Evolutionary conservation across 129 eudicot species (phyloP).

Genomic region (Helichrysum umbraculigerum): DNA sequence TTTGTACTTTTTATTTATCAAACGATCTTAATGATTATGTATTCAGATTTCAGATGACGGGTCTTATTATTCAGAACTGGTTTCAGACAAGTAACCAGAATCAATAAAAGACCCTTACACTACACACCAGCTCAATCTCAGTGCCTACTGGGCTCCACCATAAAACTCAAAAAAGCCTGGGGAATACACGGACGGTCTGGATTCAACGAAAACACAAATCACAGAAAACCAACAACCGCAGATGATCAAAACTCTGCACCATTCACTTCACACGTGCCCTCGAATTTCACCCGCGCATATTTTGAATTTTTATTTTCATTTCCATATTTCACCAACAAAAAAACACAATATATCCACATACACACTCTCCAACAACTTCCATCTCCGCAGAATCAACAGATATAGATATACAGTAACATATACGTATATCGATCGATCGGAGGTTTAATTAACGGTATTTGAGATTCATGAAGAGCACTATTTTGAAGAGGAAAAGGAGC

Average conservation of each 20-base stretch:
- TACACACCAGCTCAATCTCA: not conserved
- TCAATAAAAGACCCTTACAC: too few species aligned
- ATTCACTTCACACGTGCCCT: conserved; percentile 14
- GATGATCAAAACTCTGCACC: not conserved
- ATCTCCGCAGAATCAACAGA: not conserved
- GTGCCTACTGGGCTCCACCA: conserved; percentile 7
- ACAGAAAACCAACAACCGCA: not conserved
- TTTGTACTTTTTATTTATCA: too few species aligned
- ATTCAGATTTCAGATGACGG: too few species aligned
- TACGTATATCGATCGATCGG: not conserved
- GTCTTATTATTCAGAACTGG: too few species aligned
- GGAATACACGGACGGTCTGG: conserved; percentile 18
- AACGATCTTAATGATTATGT: too few species aligned
- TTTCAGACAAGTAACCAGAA: too few species aligned
- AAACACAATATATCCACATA: not conserved
- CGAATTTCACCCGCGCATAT: conserved; percentile 38
- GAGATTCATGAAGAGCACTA: conserved; percentile 49
- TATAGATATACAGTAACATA: not conserved
- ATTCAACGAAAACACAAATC: not conserved
- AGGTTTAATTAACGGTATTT: not conserved
- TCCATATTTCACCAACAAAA: not conserved
- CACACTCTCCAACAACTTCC: not conserved
- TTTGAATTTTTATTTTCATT: conserved; percentile 30
- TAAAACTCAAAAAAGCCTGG: not conserved
- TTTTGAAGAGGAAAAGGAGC: conserved; percentile 37